Base-by-base conservation (phyloP, 768 basidiomycete species). In the Leccinum pellstonianum region DNA sequence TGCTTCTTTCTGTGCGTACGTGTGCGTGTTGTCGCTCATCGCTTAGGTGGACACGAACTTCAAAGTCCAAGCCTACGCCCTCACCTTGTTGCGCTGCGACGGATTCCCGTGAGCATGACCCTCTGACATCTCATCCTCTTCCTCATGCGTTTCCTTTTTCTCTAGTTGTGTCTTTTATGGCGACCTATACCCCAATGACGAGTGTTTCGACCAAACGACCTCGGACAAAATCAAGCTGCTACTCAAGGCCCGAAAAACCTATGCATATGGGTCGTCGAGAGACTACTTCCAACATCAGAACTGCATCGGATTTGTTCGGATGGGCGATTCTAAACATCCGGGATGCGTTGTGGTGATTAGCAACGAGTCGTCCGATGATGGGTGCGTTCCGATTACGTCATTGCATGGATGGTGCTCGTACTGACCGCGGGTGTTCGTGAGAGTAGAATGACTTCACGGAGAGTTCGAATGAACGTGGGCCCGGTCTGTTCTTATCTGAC, bases 81-180 rank as follows among this genome's bases (percentile, higher is more conserved):
- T 94, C 41, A 90, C 91, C 65, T 78, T 94, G 56, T 78, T 94
- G 51, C 85, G 88, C 61, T 76, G 78, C 41, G 73, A 79, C 46
- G 91, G 91, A 29, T 81, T 89, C 64, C 91, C 91, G 91, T 93
- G 67, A 70, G 90, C 78, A 5, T 17, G 27, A 35, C 33, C 17
- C 55, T 21, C 55, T 21, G 23, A 47, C 27, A 52, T 2, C 31
- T 47, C 21, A n/a, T 33, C 41, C 48, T 37, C 31, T 27, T 27
- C 46, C 7, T 49, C 4, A 59, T 17, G 1, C 33, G 54, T 17
- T 25, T 46, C 25, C 37, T 53, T 31, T 54, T 1, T 61, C 33
- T 59, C 31, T 55, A 93, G 91, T 43, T 94, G 91, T 64, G 84
- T 92, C n/a, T 94, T 93, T 71, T 93, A 92, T 62, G 91, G 90